A percentile compares a stretch with the other conserved stretches of the same genome.
Evolutionary conservation across 129 eudicot genomes (phyloP).

Genomic region (sunflower (Helianthus annuus)): DNA sequence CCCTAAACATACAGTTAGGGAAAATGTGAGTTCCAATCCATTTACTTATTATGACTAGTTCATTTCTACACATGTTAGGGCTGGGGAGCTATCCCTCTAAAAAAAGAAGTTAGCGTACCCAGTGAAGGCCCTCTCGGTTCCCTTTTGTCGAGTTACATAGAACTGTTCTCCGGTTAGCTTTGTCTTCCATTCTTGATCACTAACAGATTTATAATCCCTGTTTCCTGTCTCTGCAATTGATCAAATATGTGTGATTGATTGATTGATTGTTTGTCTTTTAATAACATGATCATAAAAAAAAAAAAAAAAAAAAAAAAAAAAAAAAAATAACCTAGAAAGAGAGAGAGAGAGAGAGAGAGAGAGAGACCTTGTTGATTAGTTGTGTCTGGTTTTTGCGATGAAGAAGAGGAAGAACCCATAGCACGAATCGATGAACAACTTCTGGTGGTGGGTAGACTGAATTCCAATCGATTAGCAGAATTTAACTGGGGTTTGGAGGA

Average conservation of each 20-base stretch:
- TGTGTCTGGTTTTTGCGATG: slow-evolving; percentile 58
- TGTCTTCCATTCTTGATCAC: slow-evolving; percentile 75
- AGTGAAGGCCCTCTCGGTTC: slow-evolving; percentile 89
- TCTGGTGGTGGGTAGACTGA: slow-evolving; percentile 26
- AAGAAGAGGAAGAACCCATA: slow-evolving; percentile 92
- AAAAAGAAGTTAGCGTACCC: slow-evolving; percentile 48
- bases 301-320: too few relatives aligned
- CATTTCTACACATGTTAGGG: not conserved
- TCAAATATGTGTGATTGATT: not conserved
- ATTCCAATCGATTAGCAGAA: slow-evolving; percentile 19
- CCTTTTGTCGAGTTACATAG: slow-evolving; percentile 81
- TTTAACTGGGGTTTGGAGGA: slow-evolving; percentile 45
- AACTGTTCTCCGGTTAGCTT: slow-evolving; percentile 67
- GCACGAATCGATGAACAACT: slow-evolving; percentile 45
- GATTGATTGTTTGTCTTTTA: not conserved
- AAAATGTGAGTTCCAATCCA: not conserved
- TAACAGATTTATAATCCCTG: slow-evolving; percentile 54
- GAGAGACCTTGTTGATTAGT: slow-evolving; percentile 53
- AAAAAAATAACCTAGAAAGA: not conserved
- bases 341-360: not conserved
- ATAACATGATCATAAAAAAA: too few relatives aligned
- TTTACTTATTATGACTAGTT: not conserved
- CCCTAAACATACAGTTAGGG: slow-evolving; percentile 39
- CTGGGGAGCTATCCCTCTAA: not conserved
- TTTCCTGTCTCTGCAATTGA: slow-evolving; percentile 47